Evolutionary conservation across 2,329 filamentous ascomycete species (phyloP).

Genomic region (Penicillium oxalicum): DNA sequence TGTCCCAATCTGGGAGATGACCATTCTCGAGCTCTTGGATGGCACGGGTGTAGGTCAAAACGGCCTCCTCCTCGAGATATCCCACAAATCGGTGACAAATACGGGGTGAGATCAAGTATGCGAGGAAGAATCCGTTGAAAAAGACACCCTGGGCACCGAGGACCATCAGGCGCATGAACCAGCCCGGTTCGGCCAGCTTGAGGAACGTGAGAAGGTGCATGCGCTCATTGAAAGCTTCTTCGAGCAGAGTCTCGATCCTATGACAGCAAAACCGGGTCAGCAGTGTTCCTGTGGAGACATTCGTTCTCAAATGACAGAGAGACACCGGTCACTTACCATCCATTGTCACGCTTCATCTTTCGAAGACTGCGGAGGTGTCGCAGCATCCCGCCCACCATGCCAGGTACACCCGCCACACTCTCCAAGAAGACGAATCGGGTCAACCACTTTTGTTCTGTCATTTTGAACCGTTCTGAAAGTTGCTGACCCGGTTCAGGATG

Average conservation of each 20-base stretch:
- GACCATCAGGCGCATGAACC: conserved; percentile 89
- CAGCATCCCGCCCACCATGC: conserved; percentile 95
- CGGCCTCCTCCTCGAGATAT: conserved; percentile 94
- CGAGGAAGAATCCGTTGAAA: conserved; percentile 88
- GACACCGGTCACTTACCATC: conserved; percentile 52
- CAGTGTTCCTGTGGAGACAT: neutral
- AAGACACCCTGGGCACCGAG: conserved; percentile 91
- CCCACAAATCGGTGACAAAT: conserved; percentile 94
- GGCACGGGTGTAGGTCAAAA: conserved; percentile 87
- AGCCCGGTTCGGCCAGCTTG: conserved; percentile 78
- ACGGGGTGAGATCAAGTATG: conserved; percentile 78
- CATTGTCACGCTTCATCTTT: conserved; percentile 84
- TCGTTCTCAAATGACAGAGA: neutral
- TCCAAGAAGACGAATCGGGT: conserved; percentile 89
- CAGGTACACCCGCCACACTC: conserved; percentile 87
- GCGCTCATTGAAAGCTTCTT: conserved; percentile 86
- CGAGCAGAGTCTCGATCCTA: conserved; percentile 84
- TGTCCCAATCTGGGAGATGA: conserved; percentile 73
- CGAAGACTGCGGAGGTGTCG: conserved; percentile 80
- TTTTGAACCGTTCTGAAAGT: conserved; percentile 52
- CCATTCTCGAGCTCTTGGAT: conserved; percentile 82
- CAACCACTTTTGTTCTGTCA: conserved; percentile 85
- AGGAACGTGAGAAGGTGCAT: conserved; percentile 93
- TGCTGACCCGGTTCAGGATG: conserved; percentile 55
- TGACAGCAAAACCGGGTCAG: neutral